Conservation (phyloP, 306 rosid species). For the Amphicarpaea edgeworthii region DNA sequence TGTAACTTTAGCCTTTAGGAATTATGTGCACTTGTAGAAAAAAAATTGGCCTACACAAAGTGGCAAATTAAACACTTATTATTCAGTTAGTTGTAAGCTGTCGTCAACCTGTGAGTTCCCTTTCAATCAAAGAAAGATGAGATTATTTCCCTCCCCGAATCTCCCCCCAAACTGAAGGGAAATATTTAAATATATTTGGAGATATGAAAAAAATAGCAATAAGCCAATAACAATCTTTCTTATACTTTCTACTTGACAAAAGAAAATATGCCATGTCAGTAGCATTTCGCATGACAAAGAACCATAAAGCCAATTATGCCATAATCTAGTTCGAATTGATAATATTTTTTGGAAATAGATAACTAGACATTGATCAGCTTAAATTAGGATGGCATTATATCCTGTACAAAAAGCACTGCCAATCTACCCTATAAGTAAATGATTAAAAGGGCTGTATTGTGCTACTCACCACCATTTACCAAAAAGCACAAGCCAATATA, state of each 20-base stretch:
- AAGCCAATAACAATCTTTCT: too few species aligned
- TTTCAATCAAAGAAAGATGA: neutral
- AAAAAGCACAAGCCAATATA: constrained; percentile 4
- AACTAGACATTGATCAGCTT: neutral
- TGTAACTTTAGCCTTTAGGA: neutral
- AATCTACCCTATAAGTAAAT: neutral
- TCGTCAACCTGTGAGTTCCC: neutral
- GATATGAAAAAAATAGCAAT: neutral
- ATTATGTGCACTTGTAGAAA: neutral
- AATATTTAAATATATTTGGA: neutral
- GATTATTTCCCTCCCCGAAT: neutral
- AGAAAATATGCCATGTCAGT: too few species aligned
- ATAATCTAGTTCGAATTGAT: neutral
- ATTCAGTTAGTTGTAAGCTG: neutral
- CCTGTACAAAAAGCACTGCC: neutral
- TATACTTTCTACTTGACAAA: too few species aligned
- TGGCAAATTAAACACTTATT: neutral
- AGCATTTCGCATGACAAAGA: too few species aligned
- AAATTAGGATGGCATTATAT: neutral
- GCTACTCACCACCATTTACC: constrained; percentile 13
- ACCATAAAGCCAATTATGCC: neutral
- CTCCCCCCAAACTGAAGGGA: neutral
- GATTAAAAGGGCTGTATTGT: neutral
- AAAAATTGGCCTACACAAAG: neutral
- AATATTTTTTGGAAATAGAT: too few species aligned